Conservation (phyloP, 306 rosid species). For the Vigna reflexopilosa region DNA sequence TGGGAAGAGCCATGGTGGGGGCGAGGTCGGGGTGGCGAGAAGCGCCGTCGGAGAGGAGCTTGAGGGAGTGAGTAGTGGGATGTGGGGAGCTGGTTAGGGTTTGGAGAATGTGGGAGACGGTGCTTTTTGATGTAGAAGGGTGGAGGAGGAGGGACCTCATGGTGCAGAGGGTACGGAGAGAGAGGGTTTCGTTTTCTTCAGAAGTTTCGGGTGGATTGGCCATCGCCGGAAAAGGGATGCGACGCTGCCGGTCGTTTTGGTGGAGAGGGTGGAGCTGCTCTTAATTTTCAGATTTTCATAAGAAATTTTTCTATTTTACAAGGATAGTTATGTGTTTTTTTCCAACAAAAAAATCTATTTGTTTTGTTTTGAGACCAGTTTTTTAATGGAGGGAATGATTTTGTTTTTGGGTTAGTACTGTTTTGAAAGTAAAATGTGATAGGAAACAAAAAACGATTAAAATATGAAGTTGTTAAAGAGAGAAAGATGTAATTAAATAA, state of each 20-base stretch:
- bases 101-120: slow-evolving; percentile 50
- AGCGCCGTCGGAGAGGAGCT: slow-evolving; percentile 66
- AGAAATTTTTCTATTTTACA: not conserved
- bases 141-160: slow-evolving; percentile 59
- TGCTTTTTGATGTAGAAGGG: slow-evolving; percentile 66
- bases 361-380: not conserved
- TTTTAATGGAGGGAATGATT: not conserved
- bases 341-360: not conserved
- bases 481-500: not conserved
- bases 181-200: slow-evolving; percentile 38
- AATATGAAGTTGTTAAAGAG: not conserved
- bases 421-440: not conserved
- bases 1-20: slow-evolving; percentile 46
- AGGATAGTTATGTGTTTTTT: no score
- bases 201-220: slow-evolving; percentile 1
- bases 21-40: slow-evolving; percentile 45
- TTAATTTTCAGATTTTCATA: not conserved
- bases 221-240: slow-evolving; percentile 23
- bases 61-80: slow-evolving; percentile 55
- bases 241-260: not conserved
- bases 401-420: not conserved
- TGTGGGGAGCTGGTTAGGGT: slow-evolving; percentile 59
- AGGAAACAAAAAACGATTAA: not conserved
- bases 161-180: slow-evolving; percentile 54
- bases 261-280: not conserved